phyloP scores from a whole-genome alignment of 768 basidiomycete genomes.

The Trametes maxima region DNA sequence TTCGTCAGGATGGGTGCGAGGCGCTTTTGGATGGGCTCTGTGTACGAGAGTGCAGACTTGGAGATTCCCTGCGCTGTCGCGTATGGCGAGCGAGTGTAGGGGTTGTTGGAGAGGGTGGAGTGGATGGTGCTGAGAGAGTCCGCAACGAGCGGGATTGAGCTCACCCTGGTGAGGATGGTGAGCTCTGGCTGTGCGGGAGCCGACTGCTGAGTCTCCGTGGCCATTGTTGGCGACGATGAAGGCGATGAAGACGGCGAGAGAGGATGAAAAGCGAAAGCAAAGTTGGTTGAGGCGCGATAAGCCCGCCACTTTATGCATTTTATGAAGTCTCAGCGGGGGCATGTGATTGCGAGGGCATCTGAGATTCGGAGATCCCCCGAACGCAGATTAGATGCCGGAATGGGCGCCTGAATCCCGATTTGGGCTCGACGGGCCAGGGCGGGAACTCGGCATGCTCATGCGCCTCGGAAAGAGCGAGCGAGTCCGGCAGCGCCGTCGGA shows the following conservation, averaged over 20 bases:
- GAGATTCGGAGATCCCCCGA: slow-evolving; percentile 6
- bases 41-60: slow-evolving; percentile 40
- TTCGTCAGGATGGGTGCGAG: slow-evolving; percentile 66
- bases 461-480: background rate
- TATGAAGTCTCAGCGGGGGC: slow-evolving; percentile 7
- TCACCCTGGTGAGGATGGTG: slow-evolving; percentile 63
- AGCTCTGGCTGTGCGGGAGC: slow-evolving; percentile 49
- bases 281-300: slow-evolving; percentile 4
- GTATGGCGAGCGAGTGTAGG: slow-evolving; percentile 67
- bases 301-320: slow-evolving; percentile 9
- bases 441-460: background rate
- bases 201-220: slow-evolving; percentile 36
- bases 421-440: too few species aligned
- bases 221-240: slow-evolving; percentile 35
- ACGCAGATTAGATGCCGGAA: background rate
- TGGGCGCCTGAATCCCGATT: background rate
- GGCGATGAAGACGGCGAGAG: background rate
- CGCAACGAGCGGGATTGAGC: slow-evolving; percentile 73
- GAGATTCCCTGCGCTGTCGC: slow-evolving; percentile 64
- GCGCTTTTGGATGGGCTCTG: slow-evolving; percentile 65
- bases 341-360: slow-evolving; percentile 22
- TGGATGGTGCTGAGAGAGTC: slow-evolving; percentile 64
- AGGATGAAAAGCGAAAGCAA: slow-evolving; percentile 4
- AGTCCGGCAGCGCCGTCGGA: too few species aligned
- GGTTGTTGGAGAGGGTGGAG: slow-evolving; percentile 57